phyloP scores from a whole-genome alignment of 441 rosid species.

The Euphorbia corollata region DNA sequence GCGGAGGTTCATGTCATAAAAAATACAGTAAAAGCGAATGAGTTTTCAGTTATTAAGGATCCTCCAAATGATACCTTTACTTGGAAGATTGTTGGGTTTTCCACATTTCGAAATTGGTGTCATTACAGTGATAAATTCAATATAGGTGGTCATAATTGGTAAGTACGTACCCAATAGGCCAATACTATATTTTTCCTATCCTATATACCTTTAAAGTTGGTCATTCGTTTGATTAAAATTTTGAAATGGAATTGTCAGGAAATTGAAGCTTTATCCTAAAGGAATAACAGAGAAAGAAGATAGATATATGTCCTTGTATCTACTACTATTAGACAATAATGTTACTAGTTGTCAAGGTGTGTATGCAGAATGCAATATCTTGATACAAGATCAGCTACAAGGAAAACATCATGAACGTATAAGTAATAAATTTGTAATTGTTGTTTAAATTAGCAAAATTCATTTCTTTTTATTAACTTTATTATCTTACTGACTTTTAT shows the following conservation, averaged over 20 bases:
- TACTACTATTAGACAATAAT: background rate
- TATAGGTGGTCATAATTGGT: too few species aligned
- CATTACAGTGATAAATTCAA: too few species aligned
- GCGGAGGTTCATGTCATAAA: slow-evolving; percentile 1
- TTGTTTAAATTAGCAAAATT: too few species aligned
- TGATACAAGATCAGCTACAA: slow-evolving; percentile 2
- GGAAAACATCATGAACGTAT: background rate
- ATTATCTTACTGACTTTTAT: too few species aligned
- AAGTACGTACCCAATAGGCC: too few species aligned
- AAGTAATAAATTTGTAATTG: background rate
- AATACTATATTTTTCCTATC: too few species aligned
- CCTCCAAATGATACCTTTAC: background rate
- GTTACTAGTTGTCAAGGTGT: background rate
- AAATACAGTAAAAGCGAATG: background rate
- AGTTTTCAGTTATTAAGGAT: background rate
- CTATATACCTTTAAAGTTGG: too few species aligned
- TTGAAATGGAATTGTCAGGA: slow-evolving; percentile 8
- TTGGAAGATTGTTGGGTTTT: slow-evolving; percentile 8
- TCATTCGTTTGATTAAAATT: too few species aligned
- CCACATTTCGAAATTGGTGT: background rate
- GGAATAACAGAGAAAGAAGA: background rate
- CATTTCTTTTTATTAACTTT: too few species aligned
- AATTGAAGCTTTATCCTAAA: slow-evolving; percentile 6
- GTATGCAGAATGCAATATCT: slow-evolving; percentile 8
- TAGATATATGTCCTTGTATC: slow-evolving; percentile 3